Evolutionary conservation across 2,329 filamentous ascomycete genomes (phyloP).

Genomic region (Alternaria burnsii): DNA sequence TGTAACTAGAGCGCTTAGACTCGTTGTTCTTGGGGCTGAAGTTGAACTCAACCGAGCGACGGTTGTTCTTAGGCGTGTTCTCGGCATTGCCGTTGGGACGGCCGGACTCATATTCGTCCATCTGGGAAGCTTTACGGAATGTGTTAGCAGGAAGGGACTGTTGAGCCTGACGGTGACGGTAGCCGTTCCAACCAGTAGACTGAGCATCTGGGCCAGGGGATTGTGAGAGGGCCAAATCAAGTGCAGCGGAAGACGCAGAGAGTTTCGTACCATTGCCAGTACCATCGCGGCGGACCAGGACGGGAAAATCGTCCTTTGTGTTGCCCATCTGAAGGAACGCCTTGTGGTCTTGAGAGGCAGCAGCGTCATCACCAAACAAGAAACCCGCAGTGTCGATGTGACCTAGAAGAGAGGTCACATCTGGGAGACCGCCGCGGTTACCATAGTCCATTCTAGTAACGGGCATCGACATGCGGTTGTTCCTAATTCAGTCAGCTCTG

Average conservation of each 20-base stretch:
- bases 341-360: conserved; percentile 71
- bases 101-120: conserved; percentile 47
- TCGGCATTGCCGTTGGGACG: conserved; percentile 51
- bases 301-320: conserved; percentile 86
- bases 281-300: conserved; percentile 73
- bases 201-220: conserved; percentile 68
- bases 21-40: conserved; percentile 48
- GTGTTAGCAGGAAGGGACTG: conserved; percentile 67
- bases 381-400: conserved; percentile 87
- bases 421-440: conserved; percentile 61
- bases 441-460: conserved; percentile 75
- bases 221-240: conserved; percentile 78
- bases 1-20: conserved; percentile 56
- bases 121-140: conserved; percentile 53
- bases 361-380: conserved; percentile 75
- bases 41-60: conserved; percentile 59
- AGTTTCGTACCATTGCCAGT: conserved; percentile 69
- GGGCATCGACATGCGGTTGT: conserved; percentile 94
- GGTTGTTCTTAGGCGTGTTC: conserved; percentile 56
- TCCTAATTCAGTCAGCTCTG: conserved; percentile 58
- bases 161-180: conserved; percentile 72
- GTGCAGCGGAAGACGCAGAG: conserved; percentile 80
- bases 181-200: conserved; percentile 66
- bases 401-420: conserved; percentile 67
- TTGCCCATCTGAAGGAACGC: conserved; percentile 75